Base-by-base conservation (phyloP, 2,329 filamentous ascomycete species). In the Berkeleyomyces rouxiae region DNA sequence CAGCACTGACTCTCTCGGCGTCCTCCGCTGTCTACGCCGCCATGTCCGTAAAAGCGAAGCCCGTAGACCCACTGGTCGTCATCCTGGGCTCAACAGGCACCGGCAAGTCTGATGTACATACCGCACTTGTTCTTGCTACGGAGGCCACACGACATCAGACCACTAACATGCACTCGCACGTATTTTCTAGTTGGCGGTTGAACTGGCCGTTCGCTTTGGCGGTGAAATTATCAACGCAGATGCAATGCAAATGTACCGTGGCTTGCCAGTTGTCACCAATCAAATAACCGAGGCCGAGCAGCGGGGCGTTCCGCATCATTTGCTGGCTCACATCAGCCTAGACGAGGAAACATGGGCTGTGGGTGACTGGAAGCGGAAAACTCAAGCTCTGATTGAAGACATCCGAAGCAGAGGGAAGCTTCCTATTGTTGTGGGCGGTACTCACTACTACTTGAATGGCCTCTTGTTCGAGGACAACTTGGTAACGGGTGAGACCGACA, bases 161-260 rank as follows among this genome's bases (percentile, higher is more conserved):
- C 16, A 39, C 43, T 59, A 46, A 63, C 61, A 59, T 23, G 49
- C 61, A 44, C n/a, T 39, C 43, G 43, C 10, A 23, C 7, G 33
- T 43, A 10, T 44, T 57, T 36, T 55, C 31, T 39, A 96, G 90
- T 81, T 96, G 67, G 93, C 93, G 7, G 86, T 99, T 47, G 89
- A 96, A 66, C 76, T 99, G 60, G 93, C 95, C 0, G 79, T 79
- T 49, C 82, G 80, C 31, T 91, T 90, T 74, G 85, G 93, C 72
- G 93, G 95, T 70, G 93, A 99, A 73, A 82, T 99, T 61, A 90
- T 99, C 75, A 99, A 99, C 71, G 89, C 89, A 57, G 93, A 99
- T 77, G 93, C 93, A 46, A 96, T 99, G 90, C 93, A 99, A 72
- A 84, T 99, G 75, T 99, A 99, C 72, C 81, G 82, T 61, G 93